Percentiles rank a stretch among this genome's conserved stretches.
Conservation (phyloP, 2,329 filamentous ascomycete genomes). For the Xylariales sp. region DNA sequence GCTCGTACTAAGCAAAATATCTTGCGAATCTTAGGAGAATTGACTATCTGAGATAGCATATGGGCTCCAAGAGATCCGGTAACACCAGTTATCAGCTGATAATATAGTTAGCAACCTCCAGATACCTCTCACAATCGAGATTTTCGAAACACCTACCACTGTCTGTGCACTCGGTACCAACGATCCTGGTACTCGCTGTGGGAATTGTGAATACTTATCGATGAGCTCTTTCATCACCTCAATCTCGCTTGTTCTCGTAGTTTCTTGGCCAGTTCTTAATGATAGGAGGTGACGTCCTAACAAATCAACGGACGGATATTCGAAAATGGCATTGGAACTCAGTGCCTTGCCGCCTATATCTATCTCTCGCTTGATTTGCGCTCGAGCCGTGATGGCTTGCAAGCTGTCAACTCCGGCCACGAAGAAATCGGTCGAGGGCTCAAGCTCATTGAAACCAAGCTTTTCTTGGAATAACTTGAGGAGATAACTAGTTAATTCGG, state of each 20-base stretch:
- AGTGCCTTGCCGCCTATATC: conserved; percentile 22
- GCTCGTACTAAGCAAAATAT: conserved; percentile 2
- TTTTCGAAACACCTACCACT: not conserved
- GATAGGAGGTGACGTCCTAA: not conserved
- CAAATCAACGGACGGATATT: not conserved
- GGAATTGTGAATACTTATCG: not conserved
- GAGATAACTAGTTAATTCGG: conserved; percentile 28
- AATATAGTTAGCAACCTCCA: not conserved
- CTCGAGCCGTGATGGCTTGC: conserved; percentile 38
- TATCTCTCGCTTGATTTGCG: conserved; percentile 33
- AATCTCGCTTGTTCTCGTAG: not conserved
- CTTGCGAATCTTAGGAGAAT: not conserved
- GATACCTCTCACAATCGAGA: not conserved
- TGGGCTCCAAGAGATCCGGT: conserved; percentile 3
- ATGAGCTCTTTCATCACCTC: not conserved
- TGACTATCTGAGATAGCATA: conserved; percentile 1
- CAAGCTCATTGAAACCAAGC: conserved; percentile 25
- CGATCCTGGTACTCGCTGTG: not conserved
- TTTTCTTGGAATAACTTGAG: conserved; percentile 21
- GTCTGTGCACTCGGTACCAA: not conserved
- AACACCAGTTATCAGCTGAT: conserved; percentile 1
- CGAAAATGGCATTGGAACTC: not conserved
- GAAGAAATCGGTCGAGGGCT: conserved; percentile 34
- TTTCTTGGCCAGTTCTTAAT: not conserved
- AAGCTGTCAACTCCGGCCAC: conserved; percentile 40